Evolutionary conservation across 2,329 filamentous ascomycete genomes (phyloP).

Genomic region (Fusarium floridanum): DNA sequence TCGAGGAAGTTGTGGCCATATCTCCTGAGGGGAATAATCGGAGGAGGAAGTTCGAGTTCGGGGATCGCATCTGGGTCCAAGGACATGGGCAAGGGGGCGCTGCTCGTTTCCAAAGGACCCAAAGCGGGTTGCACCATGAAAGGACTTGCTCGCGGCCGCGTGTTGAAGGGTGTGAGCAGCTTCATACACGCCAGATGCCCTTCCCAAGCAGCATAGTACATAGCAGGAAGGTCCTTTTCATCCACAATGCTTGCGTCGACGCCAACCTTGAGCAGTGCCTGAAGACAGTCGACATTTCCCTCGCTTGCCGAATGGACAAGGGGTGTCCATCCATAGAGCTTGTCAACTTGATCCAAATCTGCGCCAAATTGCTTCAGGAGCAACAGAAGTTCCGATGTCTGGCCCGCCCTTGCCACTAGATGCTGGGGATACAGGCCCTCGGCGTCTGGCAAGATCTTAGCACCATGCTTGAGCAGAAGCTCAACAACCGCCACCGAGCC

Average conservation of each 20-base stretch:
- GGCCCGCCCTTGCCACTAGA: constrained; percentile 89
- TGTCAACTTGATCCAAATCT: constrained; percentile 92
- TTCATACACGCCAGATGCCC: constrained; percentile 96
- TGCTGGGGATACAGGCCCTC: constrained; percentile 98
- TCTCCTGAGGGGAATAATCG: constrained; percentile 92
- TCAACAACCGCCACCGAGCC: constrained; percentile 88
- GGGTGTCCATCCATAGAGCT: constrained; percentile 97
- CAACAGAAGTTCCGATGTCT: constrained; percentile 82
- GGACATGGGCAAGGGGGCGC: constrained; percentile 70
- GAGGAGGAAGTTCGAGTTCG: constrained; percentile 89
- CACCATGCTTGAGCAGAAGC: constrained; percentile 83
- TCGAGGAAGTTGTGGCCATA: constrained; percentile 99
- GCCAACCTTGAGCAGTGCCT: constrained; percentile 82
- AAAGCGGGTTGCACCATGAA: constrained; percentile 59
- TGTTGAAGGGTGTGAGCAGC: constrained; percentile 76
- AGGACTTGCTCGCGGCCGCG: constrained; percentile 58
- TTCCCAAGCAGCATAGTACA: constrained; percentile 99
- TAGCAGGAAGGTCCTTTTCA: constrained; percentile 91
- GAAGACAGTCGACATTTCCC: constrained; percentile 89
- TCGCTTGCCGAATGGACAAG: constrained; percentile 97
- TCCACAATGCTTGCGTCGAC: constrained; percentile 85
- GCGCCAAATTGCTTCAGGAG: constrained; percentile 88
- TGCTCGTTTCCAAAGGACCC: constrained; percentile 61
- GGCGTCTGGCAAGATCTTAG: constrained; percentile 89
- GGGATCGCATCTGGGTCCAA: constrained; percentile 91